Percentiles rank a stretch among this genome's conserved stretches.
phyloP scores from a whole-genome alignment of 2,329 filamentous ascomycete genomes.

The Alternaria sp. region DNA sequence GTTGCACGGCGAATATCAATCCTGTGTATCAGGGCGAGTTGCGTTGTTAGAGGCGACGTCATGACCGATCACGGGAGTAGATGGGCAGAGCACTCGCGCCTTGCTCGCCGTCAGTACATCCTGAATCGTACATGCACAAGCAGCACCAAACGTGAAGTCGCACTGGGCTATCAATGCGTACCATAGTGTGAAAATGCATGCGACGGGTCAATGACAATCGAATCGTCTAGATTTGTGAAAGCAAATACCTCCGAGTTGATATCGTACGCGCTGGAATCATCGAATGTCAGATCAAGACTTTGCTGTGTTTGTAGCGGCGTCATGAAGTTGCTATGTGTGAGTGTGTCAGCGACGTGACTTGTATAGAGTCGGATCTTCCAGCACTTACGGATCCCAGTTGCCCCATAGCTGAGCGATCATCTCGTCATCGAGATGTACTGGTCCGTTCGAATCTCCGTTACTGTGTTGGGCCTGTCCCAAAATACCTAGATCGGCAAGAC shows the following conservation, averaged over 20 bases:
- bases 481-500: constrained; percentile 45
- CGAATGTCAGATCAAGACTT: constrained; percentile 45
- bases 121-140: too few species aligned
- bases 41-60: too few species aligned
- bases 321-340: constrained; percentile 39
- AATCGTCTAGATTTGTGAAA: constrained; percentile 44
- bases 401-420: constrained; percentile 45
- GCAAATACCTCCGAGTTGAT: constrained; percentile 43
- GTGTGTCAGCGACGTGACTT: constrained; percentile 4
- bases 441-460: constrained; percentile 8
- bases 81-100: too few species aligned
- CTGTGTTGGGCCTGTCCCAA: constrained; percentile 20
- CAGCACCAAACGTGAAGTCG: too few species aligned
- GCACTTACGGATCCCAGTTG: constrained; percentile 44
- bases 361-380: background rate
- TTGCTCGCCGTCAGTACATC: too few species aligned
- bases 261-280: constrained; percentile 45
- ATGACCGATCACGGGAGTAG: too few species aligned
- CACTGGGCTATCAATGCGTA: background rate
- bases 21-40: too few species aligned
- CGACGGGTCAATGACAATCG: constrained; percentile 40
- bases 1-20: too few species aligned
- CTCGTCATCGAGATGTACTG: constrained; percentile 40
- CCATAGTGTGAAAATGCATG: constrained; percentile 28
- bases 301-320: constrained; percentile 48